These are phyloP conservation scores for Kentomonas sorsogonicus DNA, from an alignment of 208 protist species.

Conservation along the genomic window DNA sequence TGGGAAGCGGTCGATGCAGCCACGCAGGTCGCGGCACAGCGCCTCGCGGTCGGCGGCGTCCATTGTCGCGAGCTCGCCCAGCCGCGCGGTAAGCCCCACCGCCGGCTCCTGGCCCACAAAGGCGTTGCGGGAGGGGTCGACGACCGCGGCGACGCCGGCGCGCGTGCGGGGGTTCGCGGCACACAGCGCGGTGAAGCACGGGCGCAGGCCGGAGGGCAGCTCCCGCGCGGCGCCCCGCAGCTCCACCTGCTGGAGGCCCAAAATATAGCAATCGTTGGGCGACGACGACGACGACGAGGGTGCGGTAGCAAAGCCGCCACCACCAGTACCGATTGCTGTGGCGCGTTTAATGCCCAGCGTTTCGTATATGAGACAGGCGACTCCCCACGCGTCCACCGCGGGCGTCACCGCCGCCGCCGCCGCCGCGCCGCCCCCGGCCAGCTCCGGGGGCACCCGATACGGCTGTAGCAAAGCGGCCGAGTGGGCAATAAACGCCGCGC, in stretches of 20 bases:
- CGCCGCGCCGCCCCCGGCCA: neutral
- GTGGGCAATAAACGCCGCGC: neutral
- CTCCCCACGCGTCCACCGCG: conserved; percentile 72
- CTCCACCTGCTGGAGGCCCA: no score
- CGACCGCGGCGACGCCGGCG: conserved; percentile 36
- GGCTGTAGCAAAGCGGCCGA: conserved; percentile 23
- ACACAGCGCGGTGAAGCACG: conserved; percentile 41
- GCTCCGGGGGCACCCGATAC: conserved; percentile 35
- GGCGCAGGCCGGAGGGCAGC: conserved; percentile 52
- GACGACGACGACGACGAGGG: no score
- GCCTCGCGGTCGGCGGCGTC: no score
- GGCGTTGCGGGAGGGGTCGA: conserved; percentile 35
- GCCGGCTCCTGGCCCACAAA: conserved; percentile 77
- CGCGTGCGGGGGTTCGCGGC: conserved; percentile 40
- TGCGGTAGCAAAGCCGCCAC: no score
- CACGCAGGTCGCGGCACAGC: no score
- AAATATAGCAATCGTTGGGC: no score
- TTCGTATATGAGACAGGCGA: conserved; percentile 75
- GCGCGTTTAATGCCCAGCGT: conserved; percentile 37
- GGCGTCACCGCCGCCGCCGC: neutral
- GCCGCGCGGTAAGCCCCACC: conserved; percentile 40
- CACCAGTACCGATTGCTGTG: no score
- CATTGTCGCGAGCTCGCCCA: no score
- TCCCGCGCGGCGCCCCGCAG: conserved; percentile 20
- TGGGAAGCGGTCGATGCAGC: no score